Evolutionary conservation across 768 basidiomycete genomes (phyloP), one percentile per base, ranked within the genome.

Genomic region (Phaffia australis): DNA sequence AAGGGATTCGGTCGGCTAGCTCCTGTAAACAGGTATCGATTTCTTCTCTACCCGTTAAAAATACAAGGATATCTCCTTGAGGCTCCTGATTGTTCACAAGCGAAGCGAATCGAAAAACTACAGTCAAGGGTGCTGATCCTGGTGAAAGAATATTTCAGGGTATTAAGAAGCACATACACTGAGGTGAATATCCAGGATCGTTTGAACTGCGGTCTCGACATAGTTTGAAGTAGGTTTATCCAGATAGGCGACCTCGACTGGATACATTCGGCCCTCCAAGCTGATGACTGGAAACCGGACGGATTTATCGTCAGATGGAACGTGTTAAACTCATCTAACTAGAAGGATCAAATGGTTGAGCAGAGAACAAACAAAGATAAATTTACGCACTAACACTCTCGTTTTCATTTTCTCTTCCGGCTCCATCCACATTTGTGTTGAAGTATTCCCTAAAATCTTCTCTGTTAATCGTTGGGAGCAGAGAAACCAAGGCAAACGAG

Each of bases 21-120:
- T 84, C 84, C 69, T 93, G 87, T 23, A 93, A 75, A 68, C 88
- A 92, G 52, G 84, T 81, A 50, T 98, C 92, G 57, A 99, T 99
- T 73, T 99, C 95, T 75, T 99, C 95, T 46, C 94, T 80, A 9
- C 95, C 95, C 0, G 95, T 94, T 63, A 99, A 75, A 74, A 99
- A 99, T 0, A 98, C 84, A 27, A 99, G 81, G 55, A 99, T 83
- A 77, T 99, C 95, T 0, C 95, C 95, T 8, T 81, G 75, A 8
- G 82, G 84, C 79, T 87, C 85, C 89, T 94, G 72, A 63, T 57
- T 57, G 25, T 21, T 21, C 16, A 3, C 42, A 48, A 50, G 4
- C 42, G 50, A 16, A 49, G 19, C 23, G n/a, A 42, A 29, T 5
- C 35, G 56, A 19, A 29, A 32, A 57, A 14, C 56, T 29, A 29